Conservation (phyloP, 2,329 filamentous ascomycete genomes). For the Plenodomus tracheiphilus region DNA sequence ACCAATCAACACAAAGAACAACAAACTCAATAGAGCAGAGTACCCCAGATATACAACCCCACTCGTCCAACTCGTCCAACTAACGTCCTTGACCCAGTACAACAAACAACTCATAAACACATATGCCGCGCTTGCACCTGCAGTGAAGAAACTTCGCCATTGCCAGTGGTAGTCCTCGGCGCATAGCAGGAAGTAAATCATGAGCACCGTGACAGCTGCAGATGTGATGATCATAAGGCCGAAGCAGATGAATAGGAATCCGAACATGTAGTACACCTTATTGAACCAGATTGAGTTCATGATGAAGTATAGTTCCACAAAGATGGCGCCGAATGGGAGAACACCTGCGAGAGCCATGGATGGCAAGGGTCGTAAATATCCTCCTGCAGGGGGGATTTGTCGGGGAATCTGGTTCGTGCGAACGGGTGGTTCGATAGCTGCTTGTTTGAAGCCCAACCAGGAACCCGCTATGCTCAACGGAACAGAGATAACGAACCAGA, state of each 20-base stretch:
- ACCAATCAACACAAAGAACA: slow-evolving; percentile 96
- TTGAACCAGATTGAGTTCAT: slow-evolving; percentile 99
- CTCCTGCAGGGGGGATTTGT: slow-evolving; percentile 83
- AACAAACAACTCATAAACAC: slow-evolving; percentile 90
- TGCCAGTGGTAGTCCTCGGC: slow-evolving; percentile 99
- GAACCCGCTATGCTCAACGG: slow-evolving; percentile 88
- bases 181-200: slow-evolving; percentile 96
- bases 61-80: slow-evolving; percentile 80
- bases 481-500: slow-evolving; percentile 97
- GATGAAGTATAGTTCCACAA: slow-evolving; percentile 98
- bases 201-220: slow-evolving; percentile 85
- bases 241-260: slow-evolving; percentile 97
- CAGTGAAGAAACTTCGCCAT: slow-evolving; percentile 91
- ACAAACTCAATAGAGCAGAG: slow-evolving; percentile 81
- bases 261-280: slow-evolving; percentile 99
- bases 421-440: slow-evolving; percentile 75
- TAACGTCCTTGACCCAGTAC: slow-evolving; percentile 88
- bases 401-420: slow-evolving; percentile 97
- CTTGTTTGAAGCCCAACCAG: slow-evolving; percentile 83
- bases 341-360: slow-evolving; percentile 92
- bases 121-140: slow-evolving; percentile 86
- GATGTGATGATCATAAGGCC: slow-evolving; percentile 96
- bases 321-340: slow-evolving; percentile 93
- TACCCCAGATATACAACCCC: slow-evolving; percentile 94
- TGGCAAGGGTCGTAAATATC: slow-evolving; percentile 83